A percentile compares a stretch with the other conserved stretches of the same genome.
phyloP scores from a whole-genome alignment of 1,284 basidiomycete species.

The Sporisorium iseilematis-ciliati region DNA sequence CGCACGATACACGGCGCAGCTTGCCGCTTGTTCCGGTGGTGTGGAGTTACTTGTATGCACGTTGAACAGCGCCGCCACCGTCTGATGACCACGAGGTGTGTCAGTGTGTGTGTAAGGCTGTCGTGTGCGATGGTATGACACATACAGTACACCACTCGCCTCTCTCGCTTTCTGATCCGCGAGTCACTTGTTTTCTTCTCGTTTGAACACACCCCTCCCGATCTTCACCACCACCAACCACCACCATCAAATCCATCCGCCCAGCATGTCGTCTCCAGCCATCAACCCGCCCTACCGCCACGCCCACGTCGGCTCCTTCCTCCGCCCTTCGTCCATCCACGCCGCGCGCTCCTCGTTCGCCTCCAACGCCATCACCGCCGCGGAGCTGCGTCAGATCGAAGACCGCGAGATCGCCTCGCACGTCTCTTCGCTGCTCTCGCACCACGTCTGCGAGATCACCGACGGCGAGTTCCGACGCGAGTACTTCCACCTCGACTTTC shows the following conservation, averaged over 20 bases:
- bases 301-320: constrained; percentile 69
- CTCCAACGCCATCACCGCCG: constrained; percentile 71
- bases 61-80: constrained; percentile 1
- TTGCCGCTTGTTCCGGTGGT: constrained; percentile 27
- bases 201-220: too few species aligned
- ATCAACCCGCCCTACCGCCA: constrained; percentile 49
- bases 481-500: constrained; percentile 59
- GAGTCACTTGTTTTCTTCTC: too few species aligned
- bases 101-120: too few species aligned
- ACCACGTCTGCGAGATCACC: constrained; percentile 75
- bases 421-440: constrained; percentile 73
- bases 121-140: constrained; percentile 1
- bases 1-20: constrained; percentile 2
- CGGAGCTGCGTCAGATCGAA: constrained; percentile 73
- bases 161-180: too few species aligned
- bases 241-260: too few species aligned
- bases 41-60: constrained; percentile 9
- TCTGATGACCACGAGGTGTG: neutral
- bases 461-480: constrained; percentile 74
- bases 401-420: constrained; percentile 75
- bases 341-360: constrained; percentile 73
- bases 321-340: constrained; percentile 74
- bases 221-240: too few species aligned
- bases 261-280: too few species aligned
- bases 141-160: too few species aligned